Conservation (phyloP, 805 yeast genomes). For the Wickerhamomyces alni region DNA sequence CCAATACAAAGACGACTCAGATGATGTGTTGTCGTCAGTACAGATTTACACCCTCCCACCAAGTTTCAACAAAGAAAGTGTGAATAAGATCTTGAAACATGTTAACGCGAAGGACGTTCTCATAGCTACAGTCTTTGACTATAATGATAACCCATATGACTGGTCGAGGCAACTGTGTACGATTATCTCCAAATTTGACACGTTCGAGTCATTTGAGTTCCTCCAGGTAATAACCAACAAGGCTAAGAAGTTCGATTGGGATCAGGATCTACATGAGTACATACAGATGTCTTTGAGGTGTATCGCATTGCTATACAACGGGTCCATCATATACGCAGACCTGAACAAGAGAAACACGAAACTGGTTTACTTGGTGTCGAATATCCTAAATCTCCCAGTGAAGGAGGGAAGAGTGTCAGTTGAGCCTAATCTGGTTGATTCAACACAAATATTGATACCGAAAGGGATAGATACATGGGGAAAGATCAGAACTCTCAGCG, state of each 20-base stretch:
- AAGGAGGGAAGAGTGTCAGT: constrained; percentile 1
- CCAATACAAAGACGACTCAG: constrained; percentile 11
- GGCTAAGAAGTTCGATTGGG: constrained; percentile 6
- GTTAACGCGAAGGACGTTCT: constrained; percentile 3
- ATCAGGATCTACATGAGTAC: constrained; percentile 20
- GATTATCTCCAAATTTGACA: background rate
- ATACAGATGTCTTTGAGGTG: constrained; percentile 31
- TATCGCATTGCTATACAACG: constrained; percentile 5
- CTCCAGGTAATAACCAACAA: constrained; percentile 8
- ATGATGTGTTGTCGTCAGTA: constrained; percentile 12
- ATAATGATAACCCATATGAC: constrained; percentile 7
- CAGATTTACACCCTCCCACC: constrained; percentile 15
- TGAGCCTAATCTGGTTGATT: constrained; percentile 6
- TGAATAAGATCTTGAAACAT: background rate
- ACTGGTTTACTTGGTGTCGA: constrained; percentile 6
- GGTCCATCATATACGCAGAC: constrained; percentile 8
- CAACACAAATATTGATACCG: constrained; percentile 34
- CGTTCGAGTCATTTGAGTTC: background rate
- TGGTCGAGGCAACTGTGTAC: constrained; percentile 8
- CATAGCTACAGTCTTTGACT: constrained; percentile 14
- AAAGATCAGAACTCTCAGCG: constrained; percentile 38
- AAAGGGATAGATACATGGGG: constrained; percentile 46
- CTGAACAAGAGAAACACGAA: constrained; percentile 1
- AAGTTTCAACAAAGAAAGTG: background rate
- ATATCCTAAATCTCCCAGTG: constrained; percentile 3